Conservation (phyloP, 2,329 filamentous ascomycete species). For the Onygena corvina region DNA sequence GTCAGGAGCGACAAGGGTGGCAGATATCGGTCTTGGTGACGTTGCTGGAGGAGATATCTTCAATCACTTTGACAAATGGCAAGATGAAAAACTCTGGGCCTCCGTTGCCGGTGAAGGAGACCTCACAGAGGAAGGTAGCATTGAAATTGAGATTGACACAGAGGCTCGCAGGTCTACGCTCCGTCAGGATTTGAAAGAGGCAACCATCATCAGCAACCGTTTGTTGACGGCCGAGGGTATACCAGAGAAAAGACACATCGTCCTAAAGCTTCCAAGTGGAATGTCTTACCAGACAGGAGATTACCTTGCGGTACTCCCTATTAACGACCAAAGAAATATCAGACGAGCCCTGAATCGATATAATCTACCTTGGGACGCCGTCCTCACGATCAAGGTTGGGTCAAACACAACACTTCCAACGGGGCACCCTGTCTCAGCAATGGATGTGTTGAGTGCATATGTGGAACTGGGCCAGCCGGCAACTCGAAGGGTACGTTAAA, state of each 20-base stretch:
- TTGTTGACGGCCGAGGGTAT: neutral
- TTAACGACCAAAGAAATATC: conserved; percentile 1
- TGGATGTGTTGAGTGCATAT: conserved; percentile 5
- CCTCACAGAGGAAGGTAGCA: neutral
- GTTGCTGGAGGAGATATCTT: conserved; percentile 2
- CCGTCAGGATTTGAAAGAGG: neutral
- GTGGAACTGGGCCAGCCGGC: conserved; percentile 2
- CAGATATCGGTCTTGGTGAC: neutral
- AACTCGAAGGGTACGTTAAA: neutral
- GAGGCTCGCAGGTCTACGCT: neutral
- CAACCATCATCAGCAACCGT: neutral
- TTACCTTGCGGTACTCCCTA: conserved; percentile 3
- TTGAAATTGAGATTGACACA: conserved; percentile 2
- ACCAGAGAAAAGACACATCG: conserved; percentile 2
- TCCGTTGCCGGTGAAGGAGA: neutral
- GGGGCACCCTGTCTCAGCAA: neutral
- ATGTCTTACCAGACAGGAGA: neutral
- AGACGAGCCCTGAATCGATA: conserved; percentile 2
- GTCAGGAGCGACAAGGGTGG: neutral
- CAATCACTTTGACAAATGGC: conserved; percentile 6
- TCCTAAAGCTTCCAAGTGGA: neutral
- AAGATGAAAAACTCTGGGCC: conserved; percentile 1
- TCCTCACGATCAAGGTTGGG: neutral
- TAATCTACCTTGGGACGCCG: neutral
- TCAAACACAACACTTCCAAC: neutral